Evolutionary conservation across 176 grass and related monocot species (phyloP).

Genomic region (Stipa capillata): DNA sequence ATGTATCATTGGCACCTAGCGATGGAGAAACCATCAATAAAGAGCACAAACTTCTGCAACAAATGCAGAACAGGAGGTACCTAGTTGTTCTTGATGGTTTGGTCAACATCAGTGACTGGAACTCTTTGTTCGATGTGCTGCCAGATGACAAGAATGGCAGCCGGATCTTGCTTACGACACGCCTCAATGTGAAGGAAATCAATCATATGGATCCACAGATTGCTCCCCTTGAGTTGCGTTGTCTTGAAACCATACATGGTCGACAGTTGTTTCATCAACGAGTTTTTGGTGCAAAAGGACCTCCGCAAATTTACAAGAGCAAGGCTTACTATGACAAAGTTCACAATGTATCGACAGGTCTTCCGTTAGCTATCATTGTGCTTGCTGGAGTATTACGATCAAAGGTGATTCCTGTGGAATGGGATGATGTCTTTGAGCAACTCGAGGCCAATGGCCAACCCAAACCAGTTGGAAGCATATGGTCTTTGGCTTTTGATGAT

Average conservation of each 20-base stretch:
- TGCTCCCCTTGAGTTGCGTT: conserved; percentile 7
- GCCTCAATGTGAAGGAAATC: conserved; percentile 35
- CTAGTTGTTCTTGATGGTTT: conserved; percentile 42
- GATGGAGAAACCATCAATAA: conserved; percentile 8
- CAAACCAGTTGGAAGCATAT: conserved; percentile 25
- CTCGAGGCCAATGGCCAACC: conserved; percentile 30
- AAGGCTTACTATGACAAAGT: conserved; percentile 29
- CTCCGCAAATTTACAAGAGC: conserved; percentile 12
- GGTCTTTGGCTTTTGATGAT: conserved; percentile 34
- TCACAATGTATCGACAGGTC: conserved; percentile 29
- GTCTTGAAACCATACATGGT: conserved; percentile 18
- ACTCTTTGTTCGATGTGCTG: conserved; percentile 22
- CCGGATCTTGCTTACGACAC: conserved; percentile 35
- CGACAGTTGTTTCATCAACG: conserved; percentile 15
- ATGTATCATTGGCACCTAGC: background rate
- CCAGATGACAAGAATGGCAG: conserved; percentile 23
- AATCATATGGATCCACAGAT: conserved; percentile 20
- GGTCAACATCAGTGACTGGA: conserved; percentile 31
- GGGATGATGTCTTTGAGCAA: conserved; percentile 29
- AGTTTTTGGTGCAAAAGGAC: conserved; percentile 32
- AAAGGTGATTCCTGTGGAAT: conserved; percentile 25
- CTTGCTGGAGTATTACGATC: conserved; percentile 38
- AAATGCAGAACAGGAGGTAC: conserved; percentile 20
- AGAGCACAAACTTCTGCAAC: background rate
- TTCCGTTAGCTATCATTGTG: conserved; percentile 32